A percentile compares a stretch with the other conserved stretches of the same genome.
Conservation (phyloP, 1,284 basidiomycete genomes). For the Tilletiaria anomala region DNA sequence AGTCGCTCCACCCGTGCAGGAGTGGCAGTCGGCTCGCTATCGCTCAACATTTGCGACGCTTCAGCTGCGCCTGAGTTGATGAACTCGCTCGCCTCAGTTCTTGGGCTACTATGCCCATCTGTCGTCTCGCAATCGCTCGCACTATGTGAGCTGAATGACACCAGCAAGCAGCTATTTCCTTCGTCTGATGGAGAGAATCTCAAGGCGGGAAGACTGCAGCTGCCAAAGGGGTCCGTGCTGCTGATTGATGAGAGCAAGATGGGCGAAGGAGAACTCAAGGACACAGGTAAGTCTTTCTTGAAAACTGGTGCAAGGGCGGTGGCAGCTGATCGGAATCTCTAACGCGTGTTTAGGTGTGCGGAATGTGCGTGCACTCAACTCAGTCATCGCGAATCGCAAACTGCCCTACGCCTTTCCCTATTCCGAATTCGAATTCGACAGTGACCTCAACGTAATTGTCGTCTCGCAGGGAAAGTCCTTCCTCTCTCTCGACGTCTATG, state of each 20-base stretch:
- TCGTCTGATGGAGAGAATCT: conserved; percentile 56
- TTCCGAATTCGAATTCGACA: conserved; percentile 58
- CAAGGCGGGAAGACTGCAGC: conserved; percentile 59
- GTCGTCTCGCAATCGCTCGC: conserved; percentile 46
- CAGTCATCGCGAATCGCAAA: conserved; percentile 54
- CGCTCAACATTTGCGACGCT: conserved; percentile 46
- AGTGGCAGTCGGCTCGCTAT: conserved; percentile 52
- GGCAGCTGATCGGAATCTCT: background rate
- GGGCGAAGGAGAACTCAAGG: conserved; percentile 53
- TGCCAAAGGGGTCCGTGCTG: conserved; percentile 52
- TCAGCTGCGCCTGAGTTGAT: background rate
- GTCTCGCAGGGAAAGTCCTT: conserved; percentile 51
- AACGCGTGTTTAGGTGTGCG: conserved; percentile 50
- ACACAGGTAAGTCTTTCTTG: too few species aligned
- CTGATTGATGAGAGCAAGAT: conserved; percentile 56
- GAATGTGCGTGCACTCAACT: conserved; percentile 58
- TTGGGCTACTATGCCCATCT: conserved; percentile 46
- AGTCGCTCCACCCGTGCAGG: too few species aligned
- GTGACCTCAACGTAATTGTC: conserved; percentile 55
- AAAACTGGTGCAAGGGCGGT: background rate
- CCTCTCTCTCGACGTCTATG: conserved; percentile 32
- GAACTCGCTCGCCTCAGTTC: conserved; percentile 36
- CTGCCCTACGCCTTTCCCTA: conserved; percentile 69
- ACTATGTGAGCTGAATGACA: conserved; percentile 48
- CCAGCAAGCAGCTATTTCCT: conserved; percentile 36